phyloP scores from a whole-genome alignment of 345 rosid genomes.

The Dipteronia dyeriana region DNA sequence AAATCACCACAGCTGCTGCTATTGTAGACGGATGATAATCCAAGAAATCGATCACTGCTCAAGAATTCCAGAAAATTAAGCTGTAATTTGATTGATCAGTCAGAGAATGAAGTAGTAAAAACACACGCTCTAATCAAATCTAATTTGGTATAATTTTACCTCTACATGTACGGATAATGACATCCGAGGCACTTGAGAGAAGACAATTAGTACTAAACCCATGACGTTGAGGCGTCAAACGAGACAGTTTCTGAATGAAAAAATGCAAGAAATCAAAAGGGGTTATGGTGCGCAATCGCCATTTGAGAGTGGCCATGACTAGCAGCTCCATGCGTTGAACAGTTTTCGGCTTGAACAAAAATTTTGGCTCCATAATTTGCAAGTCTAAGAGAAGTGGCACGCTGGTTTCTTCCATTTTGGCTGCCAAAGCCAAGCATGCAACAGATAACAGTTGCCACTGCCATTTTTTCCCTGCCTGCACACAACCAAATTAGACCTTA shows the following conservation, averaged over 20 bases:
- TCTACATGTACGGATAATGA: constrained; percentile 27
- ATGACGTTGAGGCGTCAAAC: constrained; percentile 7
- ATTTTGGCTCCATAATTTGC: constrained; percentile 35
- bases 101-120: background rate
- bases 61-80: background rate
- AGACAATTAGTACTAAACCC: background rate
- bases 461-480: constrained; percentile 38
- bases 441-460: constrained; percentile 39
- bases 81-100: background rate
- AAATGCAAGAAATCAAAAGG: constrained; percentile 37
- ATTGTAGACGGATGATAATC: constrained; percentile 35
- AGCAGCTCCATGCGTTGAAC: constrained; percentile 42
- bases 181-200: constrained; percentile 16
- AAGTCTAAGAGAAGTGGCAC: constrained; percentile 40
- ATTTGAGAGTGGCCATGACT: constrained; percentile 35
- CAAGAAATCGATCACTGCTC: constrained; percentile 37
- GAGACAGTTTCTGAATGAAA: constrained; percentile 26
- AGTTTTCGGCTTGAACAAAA: constrained; percentile 34
- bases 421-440: constrained; percentile 42
- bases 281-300: constrained; percentile 39
- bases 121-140: no score
- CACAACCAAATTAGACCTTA: background rate
- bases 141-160: constrained; percentile 22
- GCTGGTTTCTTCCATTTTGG: constrained; percentile 46
- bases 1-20: constrained; percentile 37